Conservation (phyloP, 805 yeast genomes). For the Monosporozyma solicola region DNA sequence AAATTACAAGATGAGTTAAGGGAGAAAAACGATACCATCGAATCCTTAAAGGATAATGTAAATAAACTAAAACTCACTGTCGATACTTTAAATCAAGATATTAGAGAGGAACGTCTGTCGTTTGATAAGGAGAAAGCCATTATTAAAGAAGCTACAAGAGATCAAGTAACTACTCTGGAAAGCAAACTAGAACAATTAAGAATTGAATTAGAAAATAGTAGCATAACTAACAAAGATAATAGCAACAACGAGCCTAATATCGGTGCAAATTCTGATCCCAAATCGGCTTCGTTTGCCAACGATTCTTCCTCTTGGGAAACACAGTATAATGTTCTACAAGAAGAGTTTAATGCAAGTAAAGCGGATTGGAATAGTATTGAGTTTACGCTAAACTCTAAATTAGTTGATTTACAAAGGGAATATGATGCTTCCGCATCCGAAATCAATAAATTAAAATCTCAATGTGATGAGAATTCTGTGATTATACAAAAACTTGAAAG, state of each 20-base stretch:
- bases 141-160: constrained; percentile 26
- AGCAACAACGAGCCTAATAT: constrained; percentile 5
- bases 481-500: constrained; percentile 1
- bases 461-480: constrained; percentile 3
- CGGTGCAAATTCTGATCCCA: not conserved
- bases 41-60: constrained; percentile 7
- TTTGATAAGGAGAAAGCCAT: constrained; percentile 20
- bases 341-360: constrained; percentile 65
- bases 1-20: constrained; percentile 6
- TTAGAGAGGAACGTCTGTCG: constrained; percentile 1
- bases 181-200: constrained; percentile 61
- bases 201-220: constrained; percentile 43
- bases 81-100: not conserved
- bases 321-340: constrained; percentile 41
- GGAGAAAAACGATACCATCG: constrained; percentile 9
- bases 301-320: not conserved
- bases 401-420: constrained; percentile 15
- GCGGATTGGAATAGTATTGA: constrained; percentile 82
- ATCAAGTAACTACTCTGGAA: constrained; percentile 54
- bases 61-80: constrained; percentile 10
- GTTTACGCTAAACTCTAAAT: constrained; percentile 44
- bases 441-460: constrained; percentile 7
- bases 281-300: not conserved
- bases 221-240: constrained; percentile 7
- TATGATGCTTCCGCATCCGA: not conserved